A percentile compares a stretch with the other conserved stretches of the same genome.
Evolutionary conservation across 176 grass and related monocot genomes (phyloP).

Genomic region (Triticum monococcum): DNA sequence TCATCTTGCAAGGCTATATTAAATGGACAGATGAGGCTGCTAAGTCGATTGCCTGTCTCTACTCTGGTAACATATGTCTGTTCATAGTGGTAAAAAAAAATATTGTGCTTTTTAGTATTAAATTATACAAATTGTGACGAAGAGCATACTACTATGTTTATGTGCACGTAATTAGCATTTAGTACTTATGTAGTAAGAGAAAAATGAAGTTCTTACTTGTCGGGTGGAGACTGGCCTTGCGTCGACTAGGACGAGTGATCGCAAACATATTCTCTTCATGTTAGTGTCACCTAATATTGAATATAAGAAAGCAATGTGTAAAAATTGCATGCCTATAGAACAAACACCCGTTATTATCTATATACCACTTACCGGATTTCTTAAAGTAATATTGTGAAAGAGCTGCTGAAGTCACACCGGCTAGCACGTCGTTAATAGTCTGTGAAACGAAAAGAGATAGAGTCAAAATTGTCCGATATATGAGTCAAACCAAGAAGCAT

Average conservation of each 20-base stretch:
- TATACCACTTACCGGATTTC: neutral
- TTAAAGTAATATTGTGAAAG: slow-evolving; percentile 1
- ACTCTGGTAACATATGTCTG: neutral
- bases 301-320: neutral
- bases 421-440: neutral
- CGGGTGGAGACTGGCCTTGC: neutral
- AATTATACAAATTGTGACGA: neutral
- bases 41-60: neutral
- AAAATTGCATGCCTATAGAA: neutral
- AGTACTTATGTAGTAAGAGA: neutral
- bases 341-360: neutral
- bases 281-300: neutral
- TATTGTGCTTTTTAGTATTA: neutral
- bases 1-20: neutral
- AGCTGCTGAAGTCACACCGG: neutral
- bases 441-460: neutral
- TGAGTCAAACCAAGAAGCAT: too few species aligned
- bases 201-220: neutral
- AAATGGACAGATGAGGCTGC: neutral
- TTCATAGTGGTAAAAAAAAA: neutral
- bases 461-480: neutral
- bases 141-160: neutral
- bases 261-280: neutral
- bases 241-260: neutral
- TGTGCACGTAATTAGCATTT: neutral